Evolutionary conservation across 768 basidiomycete species (phyloP).

Genomic region (Panellus pusillus): DNA sequence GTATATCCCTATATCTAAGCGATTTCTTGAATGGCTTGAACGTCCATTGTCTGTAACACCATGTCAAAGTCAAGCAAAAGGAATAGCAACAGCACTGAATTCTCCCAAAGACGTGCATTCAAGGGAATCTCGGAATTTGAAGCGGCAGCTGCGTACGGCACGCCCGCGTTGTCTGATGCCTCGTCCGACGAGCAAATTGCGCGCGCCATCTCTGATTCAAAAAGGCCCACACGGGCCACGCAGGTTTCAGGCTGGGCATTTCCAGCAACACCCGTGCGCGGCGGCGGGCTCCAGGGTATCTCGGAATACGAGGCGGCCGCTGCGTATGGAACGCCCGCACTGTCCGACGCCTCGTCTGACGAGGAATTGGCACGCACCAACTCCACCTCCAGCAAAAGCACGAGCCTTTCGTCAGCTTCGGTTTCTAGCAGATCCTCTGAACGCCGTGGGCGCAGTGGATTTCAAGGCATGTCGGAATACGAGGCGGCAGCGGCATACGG

Average conservation of each 20-base stretch:
- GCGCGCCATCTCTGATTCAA: slow-evolving; percentile 11
- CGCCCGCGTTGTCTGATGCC: slow-evolving; percentile 15
- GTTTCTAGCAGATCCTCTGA: not conserved
- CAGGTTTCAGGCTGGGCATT: not conserved
- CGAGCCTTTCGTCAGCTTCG: not conserved
- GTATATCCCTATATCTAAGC: too few species aligned
- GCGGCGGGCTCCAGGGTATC: too few species aligned
- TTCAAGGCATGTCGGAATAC: not conserved
- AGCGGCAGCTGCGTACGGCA: slow-evolving; percentile 10
- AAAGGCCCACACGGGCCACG: not conserved
- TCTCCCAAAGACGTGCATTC: not conserved
- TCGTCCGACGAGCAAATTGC: slow-evolving; percentile 17
- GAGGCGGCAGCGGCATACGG: slow-evolving; percentile 11
- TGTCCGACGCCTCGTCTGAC: slow-evolving; percentile 14
- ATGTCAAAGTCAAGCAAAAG: not conserved
- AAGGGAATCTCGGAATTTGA: slow-evolving; percentile 1
- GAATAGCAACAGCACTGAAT: not conserved
- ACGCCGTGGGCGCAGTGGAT: too few species aligned
- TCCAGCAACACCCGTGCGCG: not conserved
- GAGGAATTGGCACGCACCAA: slow-evolving; percentile 15
- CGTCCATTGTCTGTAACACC: not conserved
- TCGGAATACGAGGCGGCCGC: slow-evolving; percentile 4
- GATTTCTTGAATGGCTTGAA: too few species aligned
- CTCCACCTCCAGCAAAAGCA: slow-evolving; percentile 2
- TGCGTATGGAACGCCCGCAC: slow-evolving; percentile 15